A percentile compares a stretch with the other conserved stretches of the same genome.
Evolutionary conservation across 2,329 filamentous ascomycete species (phyloP).

Genomic region (Sordariomycetes sp.): DNA sequence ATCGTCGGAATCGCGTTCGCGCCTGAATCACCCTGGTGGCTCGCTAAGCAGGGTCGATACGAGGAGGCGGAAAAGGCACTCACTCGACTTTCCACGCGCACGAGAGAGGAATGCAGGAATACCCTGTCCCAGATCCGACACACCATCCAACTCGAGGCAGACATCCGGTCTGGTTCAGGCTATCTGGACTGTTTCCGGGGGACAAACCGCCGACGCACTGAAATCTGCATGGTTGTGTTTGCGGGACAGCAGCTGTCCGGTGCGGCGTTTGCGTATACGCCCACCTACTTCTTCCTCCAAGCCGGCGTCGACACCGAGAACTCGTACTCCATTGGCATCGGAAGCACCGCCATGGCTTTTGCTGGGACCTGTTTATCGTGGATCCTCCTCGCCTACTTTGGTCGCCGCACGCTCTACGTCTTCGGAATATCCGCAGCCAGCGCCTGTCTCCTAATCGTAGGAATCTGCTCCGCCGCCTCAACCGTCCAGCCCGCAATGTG

Average conservation of each 20-base stretch:
- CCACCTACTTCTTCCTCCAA: constrained; percentile 32
- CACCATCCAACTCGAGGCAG: constrained; percentile 30
- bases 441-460: constrained; percentile 24
- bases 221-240: constrained; percentile 26
- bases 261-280: constrained; percentile 23
- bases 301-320: constrained; percentile 22
- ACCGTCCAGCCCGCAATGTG: constrained; percentile 21
- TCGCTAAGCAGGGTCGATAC: constrained; percentile 18
- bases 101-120: neutral
- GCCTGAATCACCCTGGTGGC: constrained; percentile 23
- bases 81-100: constrained; percentile 13
- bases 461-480: constrained; percentile 22
- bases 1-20: constrained; percentile 17
- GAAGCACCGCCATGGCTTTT: constrained; percentile 27
- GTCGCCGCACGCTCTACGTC: constrained; percentile 28
- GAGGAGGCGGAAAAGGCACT: constrained; percentile 17
- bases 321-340: constrained; percentile 26
- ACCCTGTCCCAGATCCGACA: constrained; percentile 9
- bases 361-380: constrained; percentile 27
- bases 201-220: constrained; percentile 28
- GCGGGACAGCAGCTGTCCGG: constrained; percentile 27
- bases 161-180: constrained; percentile 20
- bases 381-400: constrained; percentile 25
- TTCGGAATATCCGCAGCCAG: constrained; percentile 18
- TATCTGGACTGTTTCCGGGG: constrained; percentile 34